Conservation (phyloP, 1,284 basidiomycete species). For the Microbotryum intermedium region DNA sequence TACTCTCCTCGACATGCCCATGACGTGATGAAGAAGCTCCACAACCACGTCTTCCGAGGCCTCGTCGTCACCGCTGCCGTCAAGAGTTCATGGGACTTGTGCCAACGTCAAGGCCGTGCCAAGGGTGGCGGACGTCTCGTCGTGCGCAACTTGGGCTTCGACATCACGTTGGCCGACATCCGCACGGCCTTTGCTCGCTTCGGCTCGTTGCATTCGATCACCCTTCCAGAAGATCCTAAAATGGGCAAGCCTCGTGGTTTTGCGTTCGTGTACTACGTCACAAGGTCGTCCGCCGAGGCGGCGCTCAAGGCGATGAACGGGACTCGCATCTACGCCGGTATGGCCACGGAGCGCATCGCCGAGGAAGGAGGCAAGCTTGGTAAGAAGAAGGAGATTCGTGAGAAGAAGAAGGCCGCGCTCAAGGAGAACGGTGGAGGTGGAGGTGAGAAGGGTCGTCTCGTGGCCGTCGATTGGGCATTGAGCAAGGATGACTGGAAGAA, state of each 20-base stretch:
- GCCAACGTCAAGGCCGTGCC: slow-evolving; percentile 41
- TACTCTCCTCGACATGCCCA: slow-evolving; percentile 51
- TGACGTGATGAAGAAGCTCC: slow-evolving; percentile 73
- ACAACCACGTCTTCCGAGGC: slow-evolving; percentile 91
- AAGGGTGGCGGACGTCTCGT: slow-evolving; percentile 69
- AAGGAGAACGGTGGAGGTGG: slow-evolving; percentile 40
- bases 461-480: slow-evolving; percentile 94
- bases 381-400: slow-evolving; percentile 60
- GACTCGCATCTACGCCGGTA: slow-evolving; percentile 56
- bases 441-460: slow-evolving; percentile 53
- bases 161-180: slow-evolving; percentile 69
- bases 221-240: slow-evolving; percentile 52
- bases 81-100: slow-evolving; percentile 49
- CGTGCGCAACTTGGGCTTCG: slow-evolving; percentile 77
- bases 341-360: slow-evolving; percentile 47
- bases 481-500: slow-evolving; percentile 89
- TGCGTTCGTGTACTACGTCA: slow-evolving; percentile 92
- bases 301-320: slow-evolving; percentile 82
- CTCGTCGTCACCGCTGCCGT: slow-evolving; percentile 74
- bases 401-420: slow-evolving; percentile 44
- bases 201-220: slow-evolving; percentile 78
- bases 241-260: slow-evolving; percentile 61
- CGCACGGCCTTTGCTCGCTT: slow-evolving; percentile 78
- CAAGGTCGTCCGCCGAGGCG: slow-evolving; percentile 71
- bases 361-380: slow-evolving; percentile 60